Base-by-base conservation (phyloP, 1,139 yeast genomes). In the Petasospora fabianii region DNA sequence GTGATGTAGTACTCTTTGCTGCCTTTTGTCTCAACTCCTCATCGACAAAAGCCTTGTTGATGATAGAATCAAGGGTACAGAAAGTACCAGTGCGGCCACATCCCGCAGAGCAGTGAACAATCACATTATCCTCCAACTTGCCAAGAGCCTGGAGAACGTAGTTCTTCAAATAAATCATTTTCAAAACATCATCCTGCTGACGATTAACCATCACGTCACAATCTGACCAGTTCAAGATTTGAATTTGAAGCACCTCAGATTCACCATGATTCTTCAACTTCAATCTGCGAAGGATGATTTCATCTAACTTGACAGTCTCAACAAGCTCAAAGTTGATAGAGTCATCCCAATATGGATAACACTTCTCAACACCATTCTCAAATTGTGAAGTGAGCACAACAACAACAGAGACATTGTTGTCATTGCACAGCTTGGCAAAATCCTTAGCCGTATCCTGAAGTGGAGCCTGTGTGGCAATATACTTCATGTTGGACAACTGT, bases 51-150 rank as follows among this genome's bases (percentile, higher is more conserved):
- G 56, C 42, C 39, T 58, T 54, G n/a, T 64, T 58, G 15, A 64
- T 47, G 12, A 63, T 56, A 1, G 68, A 69, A 58, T 86, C 95
- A 21, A 84, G 70, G 0, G 92, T 71, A 50, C 92, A 83, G 51
- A 84, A 81, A 1, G 94, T 83, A 1, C 96, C 96, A 1, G 96
- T 86, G 47, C 96, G 73, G 4, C 96, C 96, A 61, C 96, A 86
- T 0, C 96, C 96, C 0, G 96, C 96, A 6, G 90, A 80, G 59
- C 96, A 86, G 60, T 86, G 96, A 8, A 85, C 85, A 22, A 84
- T 58, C 0, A 81, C 71, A 2, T 53, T 45, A 7, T 44, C 43
- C 15, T 41, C 22, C 20, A 24, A 22, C 31, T 28, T 42, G 2
- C 35, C 27, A 21, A 39, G 49, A 24, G 29, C 44, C 36, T 30